These are phyloP conservation scores for Adiantum capillusveneris DNA, from an alignment of 75 land plant genomes.

Conservation along the genomic window DNA sequence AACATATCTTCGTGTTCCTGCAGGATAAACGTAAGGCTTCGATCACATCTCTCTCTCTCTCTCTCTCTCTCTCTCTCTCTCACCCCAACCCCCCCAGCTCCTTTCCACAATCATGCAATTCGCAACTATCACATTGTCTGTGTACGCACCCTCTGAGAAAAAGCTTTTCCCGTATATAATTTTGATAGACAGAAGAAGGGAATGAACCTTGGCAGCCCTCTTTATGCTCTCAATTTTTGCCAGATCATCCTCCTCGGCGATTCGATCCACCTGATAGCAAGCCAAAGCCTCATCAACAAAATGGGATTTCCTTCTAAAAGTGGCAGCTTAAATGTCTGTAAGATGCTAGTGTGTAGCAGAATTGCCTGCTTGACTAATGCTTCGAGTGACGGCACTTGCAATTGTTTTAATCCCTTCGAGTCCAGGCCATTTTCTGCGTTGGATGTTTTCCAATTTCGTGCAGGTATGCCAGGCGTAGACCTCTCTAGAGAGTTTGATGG, in stretches of 20 bases:
- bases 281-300: not conserved
- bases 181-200: too few relatives aligned
- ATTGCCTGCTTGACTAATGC: slow-evolving; percentile 43
- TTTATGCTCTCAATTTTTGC: slow-evolving; percentile 24
- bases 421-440: slow-evolving; percentile 42
- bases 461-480: slow-evolving; percentile 12
- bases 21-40: too few relatives aligned
- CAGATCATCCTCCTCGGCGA: slow-evolving; percentile 24
- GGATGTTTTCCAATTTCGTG: slow-evolving; percentile 23
- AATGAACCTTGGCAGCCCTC: slow-evolving; percentile 23
- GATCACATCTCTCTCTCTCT: too few relatives aligned
- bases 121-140: too few relatives aligned
- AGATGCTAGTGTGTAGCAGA: not conserved
- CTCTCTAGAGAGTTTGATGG: slow-evolving; percentile 15
- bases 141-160: too few relatives aligned
- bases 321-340: too few relatives aligned
- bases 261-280: slow-evolving; percentile 6
- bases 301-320: too few relatives aligned
- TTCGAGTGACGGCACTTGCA: slow-evolving; percentile 45
- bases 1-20: slow-evolving; percentile 44
- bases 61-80: too few relatives aligned
- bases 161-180: too few relatives aligned
- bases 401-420: slow-evolving; percentile 23
- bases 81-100: too few relatives aligned
- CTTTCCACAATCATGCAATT: too few relatives aligned